These are phyloP conservation scores for Russula olivacea DNA, from an alignment of 768 basidiomycete species.

Conservation along the genomic window DNA sequence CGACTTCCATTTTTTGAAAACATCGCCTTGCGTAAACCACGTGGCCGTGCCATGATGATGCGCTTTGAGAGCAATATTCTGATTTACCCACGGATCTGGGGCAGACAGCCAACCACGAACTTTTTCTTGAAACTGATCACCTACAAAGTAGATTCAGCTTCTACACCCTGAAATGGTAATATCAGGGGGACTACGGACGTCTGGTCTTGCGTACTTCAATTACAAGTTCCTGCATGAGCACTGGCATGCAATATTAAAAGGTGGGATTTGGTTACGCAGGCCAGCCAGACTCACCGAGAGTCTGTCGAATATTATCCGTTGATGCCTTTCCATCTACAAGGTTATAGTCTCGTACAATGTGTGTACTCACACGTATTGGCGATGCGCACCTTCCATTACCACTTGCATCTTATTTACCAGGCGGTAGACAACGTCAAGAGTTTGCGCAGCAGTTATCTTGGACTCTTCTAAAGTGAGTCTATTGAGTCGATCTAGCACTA, in stretches of 20 bases:
- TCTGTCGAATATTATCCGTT: not conserved
- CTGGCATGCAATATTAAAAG: not conserved
- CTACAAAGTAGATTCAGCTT: not conserved
- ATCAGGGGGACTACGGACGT: not conserved
- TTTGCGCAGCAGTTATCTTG: not conserved
- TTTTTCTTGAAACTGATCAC: too few species aligned
- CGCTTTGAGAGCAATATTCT: not conserved
- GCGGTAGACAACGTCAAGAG: not conserved
- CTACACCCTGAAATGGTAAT: not conserved
- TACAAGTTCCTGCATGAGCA: not conserved
- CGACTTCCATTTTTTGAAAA: not conserved
- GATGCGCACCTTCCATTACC: not conserved
- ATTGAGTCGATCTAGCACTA: not conserved
- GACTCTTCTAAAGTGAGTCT: not conserved
- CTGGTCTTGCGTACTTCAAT: not conserved
- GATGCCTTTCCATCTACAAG: not conserved
- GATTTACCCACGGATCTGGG: not conserved
- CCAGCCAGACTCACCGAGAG: not conserved
- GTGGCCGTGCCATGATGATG: not conserved
- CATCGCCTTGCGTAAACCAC: not conserved
- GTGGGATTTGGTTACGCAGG: too few species aligned
- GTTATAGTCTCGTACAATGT: not conserved
- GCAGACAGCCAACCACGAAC: too few species aligned
- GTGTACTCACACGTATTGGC: not conserved
- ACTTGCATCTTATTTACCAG: not conserved